phyloP scores from a whole-genome alignment of 768 basidiomycete species.

The Leccinum uliginosum region DNA sequence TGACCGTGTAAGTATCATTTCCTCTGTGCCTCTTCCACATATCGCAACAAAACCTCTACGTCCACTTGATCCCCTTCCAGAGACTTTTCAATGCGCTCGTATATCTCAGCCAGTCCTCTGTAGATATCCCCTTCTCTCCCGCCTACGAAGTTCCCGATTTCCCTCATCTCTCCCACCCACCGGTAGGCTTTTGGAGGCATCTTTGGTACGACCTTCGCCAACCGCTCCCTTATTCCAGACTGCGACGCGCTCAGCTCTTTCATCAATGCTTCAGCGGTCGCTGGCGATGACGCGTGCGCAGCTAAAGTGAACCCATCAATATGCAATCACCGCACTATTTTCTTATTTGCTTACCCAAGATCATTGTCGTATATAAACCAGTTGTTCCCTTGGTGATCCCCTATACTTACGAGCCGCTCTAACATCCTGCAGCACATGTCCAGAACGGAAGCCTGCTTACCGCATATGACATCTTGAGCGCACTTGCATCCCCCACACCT shows the following conservation, averaged over 20 bases:
- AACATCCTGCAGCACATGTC: neutral
- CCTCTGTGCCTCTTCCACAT: conserved; percentile 42
- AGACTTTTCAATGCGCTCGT: conserved; percentile 40
- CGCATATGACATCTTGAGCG: conserved; percentile 62
- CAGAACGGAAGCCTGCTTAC: conserved; percentile 32
- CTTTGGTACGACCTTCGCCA: conserved; percentile 36
- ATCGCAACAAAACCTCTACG: conserved; percentile 37
- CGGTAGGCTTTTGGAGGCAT: conserved; percentile 64
- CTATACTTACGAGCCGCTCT: conserved; percentile 28
- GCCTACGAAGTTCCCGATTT: conserved; percentile 55
- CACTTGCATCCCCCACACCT: conserved; percentile 55
- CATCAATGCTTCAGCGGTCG: conserved; percentile 54
- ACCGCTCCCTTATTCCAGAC: conserved; percentile 38
- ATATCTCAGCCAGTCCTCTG: conserved; percentile 43
- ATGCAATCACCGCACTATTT: neutral
- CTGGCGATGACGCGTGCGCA: conserved; percentile 54
- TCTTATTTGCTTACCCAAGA: conserved; percentile 38
- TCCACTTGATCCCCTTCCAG: conserved; percentile 37
- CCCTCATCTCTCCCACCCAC: conserved; percentile 61
- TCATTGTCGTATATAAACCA: conserved; percentile 52
- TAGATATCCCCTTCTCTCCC: conserved; percentile 42
- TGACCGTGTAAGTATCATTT: neutral
- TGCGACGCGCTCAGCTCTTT: conserved; percentile 46
- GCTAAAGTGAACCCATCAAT: conserved; percentile 30
- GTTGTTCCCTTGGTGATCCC: conserved; percentile 54